These are phyloP conservation scores for Suillus discolor DNA, from an alignment of 768 basidiomycete genomes.

Conservation along the genomic window DNA sequence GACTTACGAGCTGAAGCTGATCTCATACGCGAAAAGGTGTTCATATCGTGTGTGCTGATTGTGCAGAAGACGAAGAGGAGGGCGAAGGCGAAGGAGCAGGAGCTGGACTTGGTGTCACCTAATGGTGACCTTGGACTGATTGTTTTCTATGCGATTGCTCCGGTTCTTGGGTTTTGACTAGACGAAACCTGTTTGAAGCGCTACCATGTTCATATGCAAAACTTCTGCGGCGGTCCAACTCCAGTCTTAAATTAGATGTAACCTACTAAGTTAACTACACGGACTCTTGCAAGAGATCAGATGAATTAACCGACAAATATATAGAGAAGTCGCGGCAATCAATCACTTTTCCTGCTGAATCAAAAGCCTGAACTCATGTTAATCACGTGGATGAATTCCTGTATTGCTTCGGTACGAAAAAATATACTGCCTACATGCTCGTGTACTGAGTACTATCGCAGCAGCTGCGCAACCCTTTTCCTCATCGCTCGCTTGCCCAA, in stretches of 20 bases:
- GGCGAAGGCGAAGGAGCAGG: not conserved
- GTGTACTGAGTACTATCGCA: conserved; percentile 10
- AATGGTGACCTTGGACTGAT: too few relatives aligned
- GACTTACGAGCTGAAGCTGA: conserved; percentile 6
- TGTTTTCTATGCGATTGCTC: too few relatives aligned
- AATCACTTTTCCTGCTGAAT: not conserved
- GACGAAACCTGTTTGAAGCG: too few relatives aligned
- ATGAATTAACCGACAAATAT: not conserved
- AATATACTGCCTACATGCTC: not conserved
- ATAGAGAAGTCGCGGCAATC: not conserved
- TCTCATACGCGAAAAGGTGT: conserved; percentile 10
- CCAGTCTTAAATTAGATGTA: too few relatives aligned
- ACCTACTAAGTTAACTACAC: too few relatives aligned
- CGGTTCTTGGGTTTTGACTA: too few relatives aligned
- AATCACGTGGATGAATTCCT: not conserved
- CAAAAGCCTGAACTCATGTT: not conserved
- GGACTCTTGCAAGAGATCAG: too few relatives aligned
- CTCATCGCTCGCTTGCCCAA: conserved; percentile 21
- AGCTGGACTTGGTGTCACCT: not conserved
- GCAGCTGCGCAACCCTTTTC: conserved; percentile 14
- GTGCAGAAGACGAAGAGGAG: conserved; percentile 8
- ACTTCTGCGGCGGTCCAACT: too few relatives aligned
- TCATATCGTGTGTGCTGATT: conserved; percentile 8
- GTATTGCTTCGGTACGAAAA: not conserved
- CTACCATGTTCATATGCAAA: too few relatives aligned